Conservation (phyloP, 2,329 filamentous ascomycete species). For the Claviceps cyperi region DNA sequence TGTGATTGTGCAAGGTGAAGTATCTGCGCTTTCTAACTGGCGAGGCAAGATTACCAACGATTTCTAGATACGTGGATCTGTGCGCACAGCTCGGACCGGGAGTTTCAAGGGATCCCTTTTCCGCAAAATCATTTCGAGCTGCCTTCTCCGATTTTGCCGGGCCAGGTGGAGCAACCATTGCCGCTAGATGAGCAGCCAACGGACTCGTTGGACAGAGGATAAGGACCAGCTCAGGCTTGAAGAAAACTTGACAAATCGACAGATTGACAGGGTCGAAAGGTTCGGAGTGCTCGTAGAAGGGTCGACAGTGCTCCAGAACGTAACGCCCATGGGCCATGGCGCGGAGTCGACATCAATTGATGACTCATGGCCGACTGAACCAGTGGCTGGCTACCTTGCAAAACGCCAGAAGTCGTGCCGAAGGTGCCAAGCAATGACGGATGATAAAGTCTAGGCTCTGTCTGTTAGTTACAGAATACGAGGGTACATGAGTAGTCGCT, state of each 20-base stretch:
- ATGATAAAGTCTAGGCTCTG: too few species aligned
- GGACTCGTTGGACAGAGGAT: constrained; percentile 1
- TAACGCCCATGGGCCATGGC: not conserved
- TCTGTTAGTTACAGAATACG: too few species aligned
- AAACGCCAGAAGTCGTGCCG: not conserved
- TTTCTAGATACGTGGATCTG: constrained; percentile 32
- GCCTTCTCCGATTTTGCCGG: constrained; percentile 29
- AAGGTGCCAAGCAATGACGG: too few species aligned
- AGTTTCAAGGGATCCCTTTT: constrained; percentile 31
- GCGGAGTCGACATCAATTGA: not conserved
- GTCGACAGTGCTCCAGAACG: not conserved
- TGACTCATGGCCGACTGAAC: not conserved
- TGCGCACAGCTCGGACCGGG: constrained; percentile 31
- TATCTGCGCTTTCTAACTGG: not conserved
- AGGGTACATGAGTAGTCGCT: too few species aligned
- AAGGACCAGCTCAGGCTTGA: not conserved
- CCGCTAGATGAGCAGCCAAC: constrained; percentile 3
- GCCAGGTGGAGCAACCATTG: constrained; percentile 6
- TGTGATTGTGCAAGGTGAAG: not conserved
- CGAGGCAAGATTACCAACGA: constrained; percentile 25
- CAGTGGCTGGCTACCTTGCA: not conserved
- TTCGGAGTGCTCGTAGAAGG: too few species aligned
- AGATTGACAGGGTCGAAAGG: too few species aligned
- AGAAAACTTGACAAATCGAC: not conserved
- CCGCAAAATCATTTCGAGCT: constrained; percentile 31